Percentiles rank a stretch among this genome's conserved stretches.
phyloP scores from a whole-genome alignment of 352 stramenopile species.

The Globisporangium acanthophoron region DNA sequence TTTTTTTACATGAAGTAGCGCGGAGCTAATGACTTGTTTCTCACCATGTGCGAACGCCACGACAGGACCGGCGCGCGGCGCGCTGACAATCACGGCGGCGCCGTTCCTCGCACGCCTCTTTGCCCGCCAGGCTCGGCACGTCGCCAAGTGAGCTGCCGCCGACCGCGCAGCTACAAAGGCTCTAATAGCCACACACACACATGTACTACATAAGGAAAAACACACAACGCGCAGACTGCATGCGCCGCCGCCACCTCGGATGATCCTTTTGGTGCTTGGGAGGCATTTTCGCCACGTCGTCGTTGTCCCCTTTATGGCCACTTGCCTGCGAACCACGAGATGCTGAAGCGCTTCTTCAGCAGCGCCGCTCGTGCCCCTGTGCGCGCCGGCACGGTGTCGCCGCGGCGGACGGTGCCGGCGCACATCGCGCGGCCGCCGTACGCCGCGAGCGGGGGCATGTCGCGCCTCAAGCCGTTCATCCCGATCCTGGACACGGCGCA shows the following conservation, averaged over 20 bases:
- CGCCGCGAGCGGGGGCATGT: slow-evolving; percentile 55
- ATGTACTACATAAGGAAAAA: no score
- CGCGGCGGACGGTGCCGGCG: slow-evolving; percentile 37
- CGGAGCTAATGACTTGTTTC: not conserved
- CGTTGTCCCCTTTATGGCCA: not conserved
- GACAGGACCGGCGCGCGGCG: slow-evolving; percentile 56
- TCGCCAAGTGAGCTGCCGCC: slow-evolving; percentile 9
- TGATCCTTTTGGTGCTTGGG: slow-evolving; percentile 9
- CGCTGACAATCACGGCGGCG: slow-evolving; percentile 65
- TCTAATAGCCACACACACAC: no score
- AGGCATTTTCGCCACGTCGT: not conserved
- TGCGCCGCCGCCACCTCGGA: no score
- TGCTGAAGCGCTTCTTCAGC: slow-evolving; percentile 27
- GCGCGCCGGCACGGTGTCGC: slow-evolving; percentile 40
- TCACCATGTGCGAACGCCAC: not conserved
- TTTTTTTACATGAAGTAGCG: not conserved
- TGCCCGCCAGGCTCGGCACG: slow-evolving; percentile 23
- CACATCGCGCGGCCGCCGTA: slow-evolving; percentile 63
- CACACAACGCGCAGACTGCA: no score
- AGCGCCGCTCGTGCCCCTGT: slow-evolving; percentile 33
- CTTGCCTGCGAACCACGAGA: slow-evolving; percentile 3
- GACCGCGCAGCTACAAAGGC: no score
- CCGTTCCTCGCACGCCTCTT: slow-evolving; percentile 69
- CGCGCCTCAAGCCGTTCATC: slow-evolving; percentile 63
- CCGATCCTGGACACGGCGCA: slow-evolving; percentile 66